phyloP scores from a whole-genome alignment of 192 early-diverging fungal species.

The Phlyctochytrium arcticum region DNA sequence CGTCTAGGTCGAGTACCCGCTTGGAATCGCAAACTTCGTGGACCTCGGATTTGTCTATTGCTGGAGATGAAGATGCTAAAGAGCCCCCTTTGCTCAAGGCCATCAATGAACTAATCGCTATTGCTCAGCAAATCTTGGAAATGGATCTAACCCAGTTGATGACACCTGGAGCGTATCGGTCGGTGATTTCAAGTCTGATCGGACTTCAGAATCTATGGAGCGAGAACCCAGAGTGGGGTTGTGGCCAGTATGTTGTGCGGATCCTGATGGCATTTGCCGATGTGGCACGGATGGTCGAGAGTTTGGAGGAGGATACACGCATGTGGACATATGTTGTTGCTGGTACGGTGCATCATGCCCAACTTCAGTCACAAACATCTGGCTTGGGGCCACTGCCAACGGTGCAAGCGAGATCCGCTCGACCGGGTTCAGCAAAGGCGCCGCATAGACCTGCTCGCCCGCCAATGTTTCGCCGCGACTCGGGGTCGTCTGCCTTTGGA shows the following conservation, averaged over 20 bases:
- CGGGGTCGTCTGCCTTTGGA: constrained; percentile 22
- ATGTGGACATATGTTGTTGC: constrained; percentile 55
- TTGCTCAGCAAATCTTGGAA: constrained; percentile 73
- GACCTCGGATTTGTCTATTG: constrained; percentile 22
- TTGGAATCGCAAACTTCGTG: constrained; percentile 12
- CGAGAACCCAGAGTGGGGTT: constrained; percentile 59
- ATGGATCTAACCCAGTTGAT: constrained; percentile 55
- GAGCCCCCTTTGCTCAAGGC: constrained; percentile 49
- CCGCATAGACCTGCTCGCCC: constrained; percentile 1
- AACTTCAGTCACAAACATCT: not conserved
- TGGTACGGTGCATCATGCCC: constrained; percentile 16
- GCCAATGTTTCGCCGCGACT: constrained; percentile 16
- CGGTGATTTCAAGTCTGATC: constrained; percentile 57
- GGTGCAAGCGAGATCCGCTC: constrained; percentile 11
- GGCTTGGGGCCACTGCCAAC: not conserved
- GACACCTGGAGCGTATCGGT: constrained; percentile 54
- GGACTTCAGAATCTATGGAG: constrained; percentile 61
- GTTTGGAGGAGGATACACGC: constrained; percentile 69
- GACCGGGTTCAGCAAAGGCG: constrained; percentile 1
- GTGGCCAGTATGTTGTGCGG: constrained; percentile 52
- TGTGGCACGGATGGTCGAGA: constrained; percentile 72
- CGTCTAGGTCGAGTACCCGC: not conserved
- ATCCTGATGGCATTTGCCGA: constrained; percentile 69
- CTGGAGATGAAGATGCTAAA: constrained; percentile 23
- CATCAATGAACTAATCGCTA: constrained; percentile 60